phyloP scores from a whole-genome alignment of 1,139 yeast species.

The Scheffersomyces quercinus region DNA sequence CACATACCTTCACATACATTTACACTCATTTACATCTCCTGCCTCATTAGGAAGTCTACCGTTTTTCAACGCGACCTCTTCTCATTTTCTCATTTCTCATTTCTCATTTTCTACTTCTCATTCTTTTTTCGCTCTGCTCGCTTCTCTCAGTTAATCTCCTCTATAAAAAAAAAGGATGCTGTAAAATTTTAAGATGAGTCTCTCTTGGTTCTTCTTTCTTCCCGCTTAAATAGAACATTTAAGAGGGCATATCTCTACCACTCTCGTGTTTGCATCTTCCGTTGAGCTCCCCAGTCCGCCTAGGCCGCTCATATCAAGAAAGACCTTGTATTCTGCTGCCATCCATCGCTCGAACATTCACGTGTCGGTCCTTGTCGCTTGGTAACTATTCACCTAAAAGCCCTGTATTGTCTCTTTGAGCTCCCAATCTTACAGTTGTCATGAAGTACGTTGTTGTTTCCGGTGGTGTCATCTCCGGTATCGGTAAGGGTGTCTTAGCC shows the following conservation, averaged over 20 bases:
- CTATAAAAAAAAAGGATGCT: too few species aligned
- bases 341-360: too few species aligned
- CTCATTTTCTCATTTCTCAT: slow-evolving; percentile 3
- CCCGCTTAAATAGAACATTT: slow-evolving; percentile 51
- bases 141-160: too few species aligned
- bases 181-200: too few species aligned
- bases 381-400: too few species aligned
- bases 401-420: background rate
- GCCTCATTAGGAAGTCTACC: slow-evolving; percentile 29
- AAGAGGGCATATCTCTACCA: slow-evolving; percentile 43
- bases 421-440: slow-evolving; percentile 1
- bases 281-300: too few species aligned
- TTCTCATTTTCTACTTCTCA: slow-evolving; percentile 1
- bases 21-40: slow-evolving; percentile 3
- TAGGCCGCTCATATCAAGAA: too few species aligned
- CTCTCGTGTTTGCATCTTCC: too few species aligned
- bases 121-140: slow-evolving; percentile 5
- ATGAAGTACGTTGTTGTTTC: slow-evolving; percentile 99
- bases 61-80: slow-evolving; percentile 8
- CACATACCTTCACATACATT: too few species aligned
- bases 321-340: too few species aligned
- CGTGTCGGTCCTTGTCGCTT: too few species aligned
- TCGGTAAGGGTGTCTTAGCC: slow-evolving; percentile 97
- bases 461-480: slow-evolving; percentile 98
- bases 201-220: slow-evolving; percentile 28